phyloP scores from a whole-genome alignment of 257 asterid genomes.

The Nicotiana attenuata region DNA sequence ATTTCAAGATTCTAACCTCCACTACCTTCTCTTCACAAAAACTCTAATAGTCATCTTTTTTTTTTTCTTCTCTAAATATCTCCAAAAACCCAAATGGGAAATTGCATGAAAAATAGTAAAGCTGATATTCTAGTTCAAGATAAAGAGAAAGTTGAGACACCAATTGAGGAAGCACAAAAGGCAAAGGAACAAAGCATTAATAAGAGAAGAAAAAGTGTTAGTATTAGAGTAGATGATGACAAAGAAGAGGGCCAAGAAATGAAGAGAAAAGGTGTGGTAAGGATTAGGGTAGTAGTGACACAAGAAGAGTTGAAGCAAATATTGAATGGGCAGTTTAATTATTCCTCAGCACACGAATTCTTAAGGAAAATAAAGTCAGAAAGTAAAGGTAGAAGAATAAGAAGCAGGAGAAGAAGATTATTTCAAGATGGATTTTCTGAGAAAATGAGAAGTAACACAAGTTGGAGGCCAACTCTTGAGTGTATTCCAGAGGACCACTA shows the following conservation, averaged over 20 bases:
- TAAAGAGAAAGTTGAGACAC: background rate
- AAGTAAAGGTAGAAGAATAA: background rate
- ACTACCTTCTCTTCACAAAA: background rate
- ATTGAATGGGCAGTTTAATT: constrained; percentile 12
- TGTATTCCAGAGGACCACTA: constrained; percentile 21
- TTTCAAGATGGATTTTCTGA: background rate
- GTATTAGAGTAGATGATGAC: constrained; percentile 8
- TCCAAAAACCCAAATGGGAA: constrained; percentile 16
- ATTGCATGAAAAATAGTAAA: constrained; percentile 15
- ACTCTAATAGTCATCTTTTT: background rate
- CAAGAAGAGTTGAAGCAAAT: constrained; percentile 22
- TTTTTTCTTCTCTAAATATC: background rate
- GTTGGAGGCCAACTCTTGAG: constrained; percentile 25
- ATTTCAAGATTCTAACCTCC: background rate
- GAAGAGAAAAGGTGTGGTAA: constrained; percentile 16
- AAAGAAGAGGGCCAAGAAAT: background rate
- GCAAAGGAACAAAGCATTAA: background rate
- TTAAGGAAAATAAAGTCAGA: constrained; percentile 9
- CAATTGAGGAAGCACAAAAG: background rate
- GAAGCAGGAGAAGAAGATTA: background rate
- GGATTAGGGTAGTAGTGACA: constrained; percentile 26
- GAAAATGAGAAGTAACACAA: background rate
- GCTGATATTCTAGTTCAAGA: background rate
- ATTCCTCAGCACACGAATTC: constrained; percentile 13
- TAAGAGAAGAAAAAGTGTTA: background rate